Evolutionary conservation across 1,139 yeast genomes (phyloP), one percentile per base, ranked within the genome.

Genomic region (Geotrichum aggregatum): DNA sequence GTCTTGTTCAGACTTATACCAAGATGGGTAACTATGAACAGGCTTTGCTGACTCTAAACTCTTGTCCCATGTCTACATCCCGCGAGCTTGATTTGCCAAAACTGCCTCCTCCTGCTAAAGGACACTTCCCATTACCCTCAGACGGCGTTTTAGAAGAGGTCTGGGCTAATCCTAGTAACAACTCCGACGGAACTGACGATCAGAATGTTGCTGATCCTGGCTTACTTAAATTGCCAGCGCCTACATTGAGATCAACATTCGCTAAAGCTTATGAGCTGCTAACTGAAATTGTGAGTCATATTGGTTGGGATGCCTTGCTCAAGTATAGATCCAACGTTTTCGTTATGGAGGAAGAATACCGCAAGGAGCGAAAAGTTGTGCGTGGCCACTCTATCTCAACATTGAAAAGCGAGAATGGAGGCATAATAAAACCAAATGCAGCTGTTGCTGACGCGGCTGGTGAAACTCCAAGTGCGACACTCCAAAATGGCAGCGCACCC

Each of bases 261-360:
- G 80, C 83, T 36, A 78, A 76, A 62, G 92, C 94, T 0, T 92
- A 89, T 67, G 86, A 84, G 52, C 73, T 89, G 58, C 74, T 92
- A 56, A 87, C 97, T 0, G 71, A 73, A 21, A 80, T 91, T 55
- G 84, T 82, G 33, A 72, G 76, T 52, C 76, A 78, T 52, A 76
- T 87, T 22, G 98, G 98, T 3, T 92, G 98, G 98, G 92, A 88
- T 62, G 79, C 82, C n/a, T 73, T 92, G 52, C 75, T 92, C 64
- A 79, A 80, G 61, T 75, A 83, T 54, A 79, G 98, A 61, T 87
- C 96, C 2, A 79, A 82, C 54, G 89, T 88, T 1, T 92, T 92
- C 68, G 92, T 92, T 31, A 92, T 92, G 98, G 97, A 91, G 67
- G 92, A 86, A 56, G 98, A 92, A 65, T 87, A 87, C 57, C 62